Percentiles rank a stretch among this genome's conserved stretches.
Evolutionary conservation across 306 rosid genomes (phyloP).

Genomic region (Quercus variabilis): DNA sequence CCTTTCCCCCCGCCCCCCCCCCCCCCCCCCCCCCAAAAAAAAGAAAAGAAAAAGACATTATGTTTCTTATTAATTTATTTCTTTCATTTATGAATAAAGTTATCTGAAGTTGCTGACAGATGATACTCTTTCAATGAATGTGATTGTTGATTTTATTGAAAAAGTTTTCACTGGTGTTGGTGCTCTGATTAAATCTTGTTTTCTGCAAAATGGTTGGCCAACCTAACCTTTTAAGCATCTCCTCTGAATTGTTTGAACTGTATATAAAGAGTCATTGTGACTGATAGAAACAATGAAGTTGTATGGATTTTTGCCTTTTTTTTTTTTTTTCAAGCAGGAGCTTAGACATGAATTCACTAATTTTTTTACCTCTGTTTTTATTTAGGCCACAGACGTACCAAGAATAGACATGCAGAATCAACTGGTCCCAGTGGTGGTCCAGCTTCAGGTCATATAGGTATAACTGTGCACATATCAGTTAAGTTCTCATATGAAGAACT

Average conservation of each 20-base stretch:
- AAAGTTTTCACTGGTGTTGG: neutral
- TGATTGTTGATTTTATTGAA: neutral
- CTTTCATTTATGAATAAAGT: too few species aligned
- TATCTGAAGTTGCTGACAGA: neutral
- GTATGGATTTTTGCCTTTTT: too few species aligned
- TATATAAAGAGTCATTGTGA: neutral
- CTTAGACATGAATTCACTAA: neutral
- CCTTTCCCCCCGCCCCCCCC: too few species aligned
- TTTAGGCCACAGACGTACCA: constrained; percentile 36
- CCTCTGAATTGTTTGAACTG: neutral
- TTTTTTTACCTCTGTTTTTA: constrained; percentile 6
- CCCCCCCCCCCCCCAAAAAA: too few species aligned
- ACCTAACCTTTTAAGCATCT: neutral
- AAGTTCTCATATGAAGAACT: constrained; percentile 79
- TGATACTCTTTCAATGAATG: neutral
- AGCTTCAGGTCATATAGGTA: constrained; percentile 41
- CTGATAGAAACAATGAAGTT: neutral
- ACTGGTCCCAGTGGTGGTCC: constrained; percentile 24
- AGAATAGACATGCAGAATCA: constrained; percentile 45
- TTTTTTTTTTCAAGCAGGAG: too few species aligned
- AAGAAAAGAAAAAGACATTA: too few species aligned
- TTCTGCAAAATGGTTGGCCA: neutral
- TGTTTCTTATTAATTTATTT: too few species aligned
- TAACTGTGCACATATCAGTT: constrained; percentile 62
- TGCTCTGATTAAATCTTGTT: neutral